A percentile compares a stretch with the other conserved stretches of the same genome.
Evolutionary conservation across 2,329 filamentous ascomycete genomes (phyloP).

Genomic region (Phialemonium atrogriseum): DNA sequence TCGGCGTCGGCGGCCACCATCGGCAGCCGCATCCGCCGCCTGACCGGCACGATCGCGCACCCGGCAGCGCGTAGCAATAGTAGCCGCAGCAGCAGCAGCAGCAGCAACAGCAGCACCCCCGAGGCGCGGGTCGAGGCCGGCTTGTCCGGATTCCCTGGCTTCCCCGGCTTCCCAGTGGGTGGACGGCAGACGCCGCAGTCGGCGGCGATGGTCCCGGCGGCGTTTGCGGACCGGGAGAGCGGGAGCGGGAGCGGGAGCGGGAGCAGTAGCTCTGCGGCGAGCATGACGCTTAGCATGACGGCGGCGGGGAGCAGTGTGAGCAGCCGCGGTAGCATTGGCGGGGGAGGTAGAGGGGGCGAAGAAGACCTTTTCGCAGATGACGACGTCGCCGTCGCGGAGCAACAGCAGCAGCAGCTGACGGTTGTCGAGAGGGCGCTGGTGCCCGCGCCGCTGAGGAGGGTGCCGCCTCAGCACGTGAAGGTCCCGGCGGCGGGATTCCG

Average conservation of each 20-base stretch:
- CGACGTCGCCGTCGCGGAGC: no score
- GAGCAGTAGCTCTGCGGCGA: conserved; percentile 14
- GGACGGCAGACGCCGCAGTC: conserved; percentile 12
- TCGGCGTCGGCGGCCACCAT: conserved; percentile 8
- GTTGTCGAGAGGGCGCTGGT: background rate
- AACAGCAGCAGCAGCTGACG: conserved; percentile 2
- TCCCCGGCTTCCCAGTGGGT: conserved; percentile 10
- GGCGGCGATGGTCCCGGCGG: conserved; percentile 4
- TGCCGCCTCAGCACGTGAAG: background rate
- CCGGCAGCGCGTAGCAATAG: background rate
- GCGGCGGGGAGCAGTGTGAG: conserved; percentile 15
- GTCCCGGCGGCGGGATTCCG: background rate
- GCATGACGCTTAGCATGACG: conserved; percentile 14
- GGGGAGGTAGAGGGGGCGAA: conserved; percentile 1
- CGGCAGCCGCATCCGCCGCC: conserved; percentile 13
- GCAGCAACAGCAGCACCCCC: conserved; percentile 1
- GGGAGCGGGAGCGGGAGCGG: conserved; percentile 5
- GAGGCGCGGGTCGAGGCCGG: background rate
- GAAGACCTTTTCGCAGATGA: no score
- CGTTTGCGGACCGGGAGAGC: conserved; percentile 3
- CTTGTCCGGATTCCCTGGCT: conserved; percentile 12
- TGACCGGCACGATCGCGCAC: conserved; percentile 15
- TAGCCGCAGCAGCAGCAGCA: background rate
- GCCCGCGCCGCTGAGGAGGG: background rate
- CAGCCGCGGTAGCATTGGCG: conserved; percentile 5